Percentiles rank a stretch among this genome's conserved stretches.
phyloP scores from a whole-genome alignment of 805 yeast species.

The Vanderwaltozyma yarrowii region DNA sequence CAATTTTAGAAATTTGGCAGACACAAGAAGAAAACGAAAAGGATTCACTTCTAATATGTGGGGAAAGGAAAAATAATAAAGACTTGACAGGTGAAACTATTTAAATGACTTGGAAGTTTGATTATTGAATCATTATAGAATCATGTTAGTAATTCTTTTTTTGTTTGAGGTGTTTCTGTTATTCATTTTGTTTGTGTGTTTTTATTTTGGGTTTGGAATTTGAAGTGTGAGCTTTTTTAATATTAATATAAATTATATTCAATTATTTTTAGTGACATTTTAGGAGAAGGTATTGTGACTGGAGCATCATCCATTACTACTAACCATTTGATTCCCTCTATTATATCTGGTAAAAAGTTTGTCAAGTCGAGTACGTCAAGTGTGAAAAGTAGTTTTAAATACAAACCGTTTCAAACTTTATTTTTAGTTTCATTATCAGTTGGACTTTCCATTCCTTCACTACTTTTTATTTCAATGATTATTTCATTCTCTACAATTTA shows the following conservation, averaged over 20 bases:
- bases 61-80: too few relatives aligned
- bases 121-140: too few relatives aligned
- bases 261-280: constrained; percentile 1
- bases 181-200: too few relatives aligned
- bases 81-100: too few relatives aligned
- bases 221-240: neutral
- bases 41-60: too few relatives aligned
- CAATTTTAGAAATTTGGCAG: too few relatives aligned
- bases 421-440: constrained; percentile 4
- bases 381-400: constrained; percentile 7
- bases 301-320: neutral
- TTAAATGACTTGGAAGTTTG: too few relatives aligned
- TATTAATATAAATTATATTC: neutral
- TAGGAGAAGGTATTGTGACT: constrained; percentile 1
- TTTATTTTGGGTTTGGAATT: too few relatives aligned
- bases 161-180: too few relatives aligned
- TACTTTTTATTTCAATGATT: constrained; percentile 7
- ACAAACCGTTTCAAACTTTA: constrained; percentile 16
- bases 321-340: neutral
- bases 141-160: too few relatives aligned
- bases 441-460: neutral
- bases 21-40: too few relatives aligned
- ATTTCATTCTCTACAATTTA: constrained; percentile 15
- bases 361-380: constrained; percentile 2
- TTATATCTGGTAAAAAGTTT: neutral